Conservation (phyloP, 345 rosid genomes). For the Acer campestre region DNA sequence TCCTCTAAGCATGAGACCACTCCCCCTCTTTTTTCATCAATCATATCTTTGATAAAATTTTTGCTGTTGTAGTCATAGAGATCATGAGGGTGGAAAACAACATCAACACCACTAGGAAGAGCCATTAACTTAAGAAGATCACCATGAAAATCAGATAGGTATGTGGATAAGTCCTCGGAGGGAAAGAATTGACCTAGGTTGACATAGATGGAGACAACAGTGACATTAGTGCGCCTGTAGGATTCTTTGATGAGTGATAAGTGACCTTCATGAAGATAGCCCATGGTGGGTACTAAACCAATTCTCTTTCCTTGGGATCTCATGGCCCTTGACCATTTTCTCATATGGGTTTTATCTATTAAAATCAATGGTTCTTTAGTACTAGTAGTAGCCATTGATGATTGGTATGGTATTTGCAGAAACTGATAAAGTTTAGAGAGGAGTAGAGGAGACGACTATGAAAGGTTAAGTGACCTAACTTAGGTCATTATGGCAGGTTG, state of each 20-base stretch:
- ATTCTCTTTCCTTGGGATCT: constrained; percentile 66
- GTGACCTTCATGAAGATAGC: constrained; percentile 89
- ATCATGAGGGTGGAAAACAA: constrained; percentile 69
- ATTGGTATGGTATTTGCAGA: not conserved
- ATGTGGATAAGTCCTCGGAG: constrained; percentile 79
- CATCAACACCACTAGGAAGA: constrained; percentile 59
- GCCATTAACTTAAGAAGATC: constrained; percentile 65
- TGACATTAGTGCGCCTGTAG: constrained; percentile 42
- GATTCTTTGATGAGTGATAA: constrained; percentile 72
- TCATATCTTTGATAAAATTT: not conserved
- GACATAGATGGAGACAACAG: constrained; percentile 82
- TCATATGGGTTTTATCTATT: constrained; percentile 64
- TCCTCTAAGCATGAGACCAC: constrained; percentile 68
- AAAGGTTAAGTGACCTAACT: not conserved
- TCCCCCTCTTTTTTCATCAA: constrained; percentile 18
- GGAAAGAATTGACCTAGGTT: constrained; percentile 99
- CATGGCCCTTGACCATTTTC: constrained; percentile 71
- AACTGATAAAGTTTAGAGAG: no score
- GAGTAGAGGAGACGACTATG: no score
- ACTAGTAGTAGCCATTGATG: constrained; percentile 17
- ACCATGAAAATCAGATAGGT: constrained; percentile 88
- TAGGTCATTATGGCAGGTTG: not conserved
- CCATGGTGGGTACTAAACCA: constrained; percentile 90
- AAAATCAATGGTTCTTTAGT: constrained; percentile 46
- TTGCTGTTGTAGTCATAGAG: constrained; percentile 57